A percentile compares a stretch with the other conserved stretches of the same genome.
Evolutionary conservation across 176 grass and related monocot genomes (phyloP).

Genomic region (barley (Hordeum vulgare)): MorexV3_pseudomolecules_assembly NC_058521.1:566653264-566653763

Average conservation of each 20-base stretch:
- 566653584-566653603: background rate
- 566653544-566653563: background rate
- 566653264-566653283: background rate
- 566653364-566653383: constrained; percentile 82
- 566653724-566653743: too few relatives aligned
- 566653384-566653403: constrained; percentile 65
- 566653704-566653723: background rate
- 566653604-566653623: background rate
- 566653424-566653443: constrained; percentile 77
- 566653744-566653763: too few relatives aligned
- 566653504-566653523: background rate
- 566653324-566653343: constrained; percentile 35
- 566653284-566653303: background rate
- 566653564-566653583: background rate
- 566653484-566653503: background rate
- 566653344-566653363: constrained; percentile 68
- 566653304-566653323: background rate
- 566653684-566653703: background rate
- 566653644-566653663: background rate
- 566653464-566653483: background rate
- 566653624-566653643: background rate
- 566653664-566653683: background rate
- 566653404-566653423: constrained; percentile 79
- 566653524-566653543: background rate
- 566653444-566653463: constrained; percentile 7